Conservation (phyloP, 176 grass and related monocot species). For the Musa beccarii region DNA sequence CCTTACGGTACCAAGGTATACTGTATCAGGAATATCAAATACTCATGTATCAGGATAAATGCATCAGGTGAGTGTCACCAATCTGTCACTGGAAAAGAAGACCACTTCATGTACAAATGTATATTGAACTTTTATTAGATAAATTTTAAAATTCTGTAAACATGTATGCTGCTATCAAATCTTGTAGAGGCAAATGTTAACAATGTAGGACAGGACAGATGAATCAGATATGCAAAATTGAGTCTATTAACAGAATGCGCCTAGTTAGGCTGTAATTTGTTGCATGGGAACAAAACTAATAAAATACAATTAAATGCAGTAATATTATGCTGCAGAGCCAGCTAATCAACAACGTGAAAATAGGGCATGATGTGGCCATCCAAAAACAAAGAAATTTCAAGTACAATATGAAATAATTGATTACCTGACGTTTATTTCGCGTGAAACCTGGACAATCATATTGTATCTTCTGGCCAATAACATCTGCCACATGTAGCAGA, state of each 20-base stretch:
- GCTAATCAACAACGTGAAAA: background rate
- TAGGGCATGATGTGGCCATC: constrained; percentile 4
- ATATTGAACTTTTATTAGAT: no score
- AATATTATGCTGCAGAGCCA: background rate
- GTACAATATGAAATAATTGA: background rate
- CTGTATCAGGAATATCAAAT: no score
- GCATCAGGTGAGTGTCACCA: no score
- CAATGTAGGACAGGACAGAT: no score
- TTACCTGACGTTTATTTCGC: constrained; percentile 83
- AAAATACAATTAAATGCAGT: background rate
- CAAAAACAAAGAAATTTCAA: constrained; percentile 8
- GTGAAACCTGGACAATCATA: constrained; percentile 77
- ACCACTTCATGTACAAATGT: no score
- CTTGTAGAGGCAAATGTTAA: no score
- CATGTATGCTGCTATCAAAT: no score
- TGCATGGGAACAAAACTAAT: background rate
- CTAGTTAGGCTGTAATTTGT: background rate
- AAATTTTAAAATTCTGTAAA: no score
- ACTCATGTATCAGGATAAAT: no score
- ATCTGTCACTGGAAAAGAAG: no score
- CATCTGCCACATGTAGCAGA: constrained; percentile 71
- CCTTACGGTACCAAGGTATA: background rate
- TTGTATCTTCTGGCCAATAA: constrained; percentile 76
- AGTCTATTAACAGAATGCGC: background rate
- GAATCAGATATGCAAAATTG: no score